These are phyloP conservation scores for Diplotaxis tenuifolia DNA, from an alignment of 345 rosid species.

Conservation along the genomic window DNA sequence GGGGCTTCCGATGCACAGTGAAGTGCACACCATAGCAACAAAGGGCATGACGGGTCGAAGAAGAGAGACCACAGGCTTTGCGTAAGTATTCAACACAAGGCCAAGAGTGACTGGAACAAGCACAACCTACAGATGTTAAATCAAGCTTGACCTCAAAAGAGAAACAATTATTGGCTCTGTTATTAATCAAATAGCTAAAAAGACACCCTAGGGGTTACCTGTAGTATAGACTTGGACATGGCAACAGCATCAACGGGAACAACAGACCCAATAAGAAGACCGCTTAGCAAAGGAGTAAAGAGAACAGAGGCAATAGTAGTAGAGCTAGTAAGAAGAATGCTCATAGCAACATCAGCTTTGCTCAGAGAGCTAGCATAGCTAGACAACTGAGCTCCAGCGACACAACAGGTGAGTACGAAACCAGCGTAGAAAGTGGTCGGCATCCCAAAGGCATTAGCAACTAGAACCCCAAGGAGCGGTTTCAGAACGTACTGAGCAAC, in stretches of 20 bases:
- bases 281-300: constrained; percentile 36
- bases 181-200: not conserved
- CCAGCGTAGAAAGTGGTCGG: constrained; percentile 72
- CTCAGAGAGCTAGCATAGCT: constrained; percentile 37
- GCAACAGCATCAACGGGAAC: constrained; percentile 95
- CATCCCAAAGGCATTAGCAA: constrained; percentile 78
- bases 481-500: constrained; percentile 73
- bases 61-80: constrained; percentile 67
- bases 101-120: constrained; percentile 85
- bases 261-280: constrained; percentile 75
- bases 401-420: constrained; percentile 79
- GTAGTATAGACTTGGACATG: constrained; percentile 91
- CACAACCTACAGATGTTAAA: constrained; percentile 60
- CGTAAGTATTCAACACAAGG: constrained; percentile 76
- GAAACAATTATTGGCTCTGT: not conserved
- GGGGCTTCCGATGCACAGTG: constrained; percentile 92
- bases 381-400: constrained; percentile 90
- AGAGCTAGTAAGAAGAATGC: constrained; percentile 83
- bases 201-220: constrained; percentile 47
- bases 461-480: constrained; percentile 70
- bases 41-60: constrained; percentile 85
- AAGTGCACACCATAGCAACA: constrained; percentile 90
- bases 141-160: not conserved
- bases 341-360: constrained; percentile 81
- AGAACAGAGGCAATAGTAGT: constrained; percentile 83